Evolutionary conservation across 768 basidiomycete genomes (phyloP).

Genomic region (Collybiopsis confluens): DNA sequence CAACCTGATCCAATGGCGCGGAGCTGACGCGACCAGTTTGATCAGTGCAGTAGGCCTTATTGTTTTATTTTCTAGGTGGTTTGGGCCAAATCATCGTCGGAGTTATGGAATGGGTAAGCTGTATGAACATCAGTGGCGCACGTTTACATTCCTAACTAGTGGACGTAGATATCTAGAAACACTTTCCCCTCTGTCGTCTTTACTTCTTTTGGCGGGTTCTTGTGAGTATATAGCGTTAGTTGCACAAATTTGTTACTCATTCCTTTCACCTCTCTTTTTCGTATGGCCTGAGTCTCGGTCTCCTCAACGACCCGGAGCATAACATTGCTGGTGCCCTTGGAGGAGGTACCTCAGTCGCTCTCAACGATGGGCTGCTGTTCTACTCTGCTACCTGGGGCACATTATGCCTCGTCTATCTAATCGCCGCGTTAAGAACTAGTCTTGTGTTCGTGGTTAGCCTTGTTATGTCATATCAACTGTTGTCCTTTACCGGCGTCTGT

Average conservation of each 20-base stretch:
- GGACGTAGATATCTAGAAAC: no score
- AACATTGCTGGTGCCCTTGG: background rate
- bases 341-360: background rate
- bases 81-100: conserved; percentile 13
- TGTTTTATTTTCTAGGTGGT: conserved; percentile 14
- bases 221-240: conserved; percentile 4
- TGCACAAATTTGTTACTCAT: background rate
- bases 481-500: background rate
- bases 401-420: conserved; percentile 10
- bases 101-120: conserved; percentile 14
- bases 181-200: conserved; percentile 16
- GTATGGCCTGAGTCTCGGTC: conserved; percentile 11
- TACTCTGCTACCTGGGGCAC: conserved; percentile 14
- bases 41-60: conserved; percentile 5
- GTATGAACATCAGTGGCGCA: background rate
- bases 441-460: conserved; percentile 10
- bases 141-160: no score
- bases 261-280: no score
- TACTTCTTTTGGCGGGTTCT: conserved; percentile 13
- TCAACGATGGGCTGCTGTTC: conserved; percentile 13
- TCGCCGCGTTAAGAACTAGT: conserved; percentile 13
- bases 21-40: conserved; percentile 9
- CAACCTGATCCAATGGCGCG: conserved; percentile 14
- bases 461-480: background rate
- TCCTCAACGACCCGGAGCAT: conserved; percentile 11